Evolutionary conservation across 2,329 filamentous ascomycete species (phyloP).

Genomic region (Boeremia lycopersici): DNA sequence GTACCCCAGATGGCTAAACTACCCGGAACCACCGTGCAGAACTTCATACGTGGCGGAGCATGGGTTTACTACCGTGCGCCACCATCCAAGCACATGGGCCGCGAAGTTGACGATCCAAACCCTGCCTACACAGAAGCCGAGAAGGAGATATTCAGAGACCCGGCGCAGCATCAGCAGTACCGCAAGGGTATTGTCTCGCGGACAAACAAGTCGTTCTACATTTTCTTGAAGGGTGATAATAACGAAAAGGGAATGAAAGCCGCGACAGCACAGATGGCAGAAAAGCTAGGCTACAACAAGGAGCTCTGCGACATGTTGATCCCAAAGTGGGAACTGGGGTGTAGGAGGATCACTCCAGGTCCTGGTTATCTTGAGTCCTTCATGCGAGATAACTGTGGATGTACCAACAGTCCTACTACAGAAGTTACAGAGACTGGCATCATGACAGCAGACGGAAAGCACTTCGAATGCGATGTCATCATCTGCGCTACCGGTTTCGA

Average conservation of each 20-base stretch:
- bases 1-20: constrained; percentile 28
- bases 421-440: constrained; percentile 53
- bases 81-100: constrained; percentile 29
- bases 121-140: constrained; percentile 26
- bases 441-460: constrained; percentile 49
- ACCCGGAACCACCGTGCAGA: constrained; percentile 25
- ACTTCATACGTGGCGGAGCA: constrained; percentile 27
- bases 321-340: constrained; percentile 32
- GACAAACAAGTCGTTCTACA: constrained; percentile 29
- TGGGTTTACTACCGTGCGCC: constrained; percentile 31
- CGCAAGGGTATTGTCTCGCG: constrained; percentile 26
- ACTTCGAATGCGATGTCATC: constrained; percentile 48
- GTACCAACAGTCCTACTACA: constrained; percentile 53
- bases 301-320: constrained; percentile 27
- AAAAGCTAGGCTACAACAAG: constrained; percentile 25
- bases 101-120: constrained; percentile 28
- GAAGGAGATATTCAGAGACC: constrained; percentile 26
- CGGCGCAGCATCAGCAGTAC: constrained; percentile 21
- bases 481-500: constrained; percentile 51
- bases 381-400: constrained; percentile 54
- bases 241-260: constrained; percentile 25
- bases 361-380: constrained; percentile 57
- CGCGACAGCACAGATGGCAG: constrained; percentile 21
- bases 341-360: constrained; percentile 52
- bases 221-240: constrained; percentile 28